Evolutionary conservation across 768 basidiomycete species (phyloP).

Genomic region (Strobilomyces dryophilus): DNA sequence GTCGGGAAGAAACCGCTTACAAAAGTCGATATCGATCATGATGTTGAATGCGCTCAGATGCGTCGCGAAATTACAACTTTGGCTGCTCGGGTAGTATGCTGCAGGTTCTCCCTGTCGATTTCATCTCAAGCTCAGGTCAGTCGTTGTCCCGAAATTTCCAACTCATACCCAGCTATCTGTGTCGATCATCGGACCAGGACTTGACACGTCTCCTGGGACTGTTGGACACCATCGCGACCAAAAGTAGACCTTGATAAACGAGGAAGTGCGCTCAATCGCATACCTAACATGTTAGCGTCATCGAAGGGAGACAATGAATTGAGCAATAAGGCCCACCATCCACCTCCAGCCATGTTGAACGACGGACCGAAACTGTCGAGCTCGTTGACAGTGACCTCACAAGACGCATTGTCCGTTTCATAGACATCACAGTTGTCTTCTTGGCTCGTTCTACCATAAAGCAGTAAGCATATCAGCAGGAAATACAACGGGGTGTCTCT

Average conservation of each 20-base stretch:
- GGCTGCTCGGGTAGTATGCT: constrained; percentile 56
- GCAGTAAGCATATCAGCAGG: neutral
- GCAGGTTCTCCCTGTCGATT: constrained; percentile 47
- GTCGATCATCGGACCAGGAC: constrained; percentile 13
- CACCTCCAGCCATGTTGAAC: constrained; percentile 35
- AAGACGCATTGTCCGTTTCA: constrained; percentile 27
- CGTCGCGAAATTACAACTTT: constrained; percentile 50
- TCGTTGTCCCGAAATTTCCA: neutral
- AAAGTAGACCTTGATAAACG: constrained; percentile 37
- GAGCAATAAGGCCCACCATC: constrained; percentile 25
- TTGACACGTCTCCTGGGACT: constrained; percentile 33
- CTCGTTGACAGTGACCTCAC: constrained; percentile 27
- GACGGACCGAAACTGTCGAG: constrained; percentile 30
- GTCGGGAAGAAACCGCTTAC: constrained; percentile 7
- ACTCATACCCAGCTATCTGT: constrained; percentile 24
- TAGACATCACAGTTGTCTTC: constrained; percentile 31
- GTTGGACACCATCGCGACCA: constrained; percentile 31
- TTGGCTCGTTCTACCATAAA: constrained; percentile 11
- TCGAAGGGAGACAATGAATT: neutral
- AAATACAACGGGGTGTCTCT: neutral
- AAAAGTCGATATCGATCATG: constrained; percentile 48
- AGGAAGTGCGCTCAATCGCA: constrained; percentile 31
- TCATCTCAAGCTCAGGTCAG: neutral
- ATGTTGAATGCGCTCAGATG: constrained; percentile 59
- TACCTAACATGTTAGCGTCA: constrained; percentile 25